Base-by-base conservation (phyloP, 495 filamentous ascomycete genomes). In the Pseudoneurospora amorphoporcata region DNA sequence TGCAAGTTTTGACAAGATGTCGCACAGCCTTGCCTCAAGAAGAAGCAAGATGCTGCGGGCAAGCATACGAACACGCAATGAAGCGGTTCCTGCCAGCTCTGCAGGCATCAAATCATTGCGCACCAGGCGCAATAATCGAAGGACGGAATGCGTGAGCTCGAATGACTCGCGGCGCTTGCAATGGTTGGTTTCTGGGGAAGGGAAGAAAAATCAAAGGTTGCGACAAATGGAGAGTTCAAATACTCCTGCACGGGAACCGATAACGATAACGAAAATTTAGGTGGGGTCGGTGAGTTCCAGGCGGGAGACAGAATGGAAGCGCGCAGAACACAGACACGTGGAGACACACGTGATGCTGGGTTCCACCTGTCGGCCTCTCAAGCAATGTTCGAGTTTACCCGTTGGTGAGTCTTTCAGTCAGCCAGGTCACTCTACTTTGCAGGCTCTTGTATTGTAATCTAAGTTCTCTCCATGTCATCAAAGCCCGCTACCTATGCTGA, bases 241-340 rank as follows among this genome's bases (percentile, higher is more conserved):
- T 73, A 73, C 41, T 65, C 29, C 53, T 65, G 53, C 53, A 39
- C 61, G 37, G 19, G 23, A 14, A 41, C 3, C 32, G 73, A 73
- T 70, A 73, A 72, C 73, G 72, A 73, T 73, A 71, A 71, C 47
- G 38, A 70, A 72, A 72, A 69, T 35, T 68, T 45, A 69, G 53
- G 72, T 73, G 72, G 70, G 39, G 72, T 37, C 53, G 53, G 29
- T 35, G 32, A 65, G 53, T 65, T 65, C 53, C 3, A 17, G 53
- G 53, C 29, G 29, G 53, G 53, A 65, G 53, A 65, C 7, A 65
- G 53, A 35, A 17, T 61, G 2, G 53, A 65, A 65, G 53, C 4
- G 23, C 47, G 53, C 53, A 65, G 53, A 65, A 37, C 53, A 65
- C 3, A 65, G 53, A 65, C 53, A 65, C 53, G 53, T 65, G 53